A percentile compares a stretch with the other conserved stretches of the same genome.
Conservation (phyloP, 495 filamentous ascomycete species). For the Astrothelium subdiscretum region DNA sequence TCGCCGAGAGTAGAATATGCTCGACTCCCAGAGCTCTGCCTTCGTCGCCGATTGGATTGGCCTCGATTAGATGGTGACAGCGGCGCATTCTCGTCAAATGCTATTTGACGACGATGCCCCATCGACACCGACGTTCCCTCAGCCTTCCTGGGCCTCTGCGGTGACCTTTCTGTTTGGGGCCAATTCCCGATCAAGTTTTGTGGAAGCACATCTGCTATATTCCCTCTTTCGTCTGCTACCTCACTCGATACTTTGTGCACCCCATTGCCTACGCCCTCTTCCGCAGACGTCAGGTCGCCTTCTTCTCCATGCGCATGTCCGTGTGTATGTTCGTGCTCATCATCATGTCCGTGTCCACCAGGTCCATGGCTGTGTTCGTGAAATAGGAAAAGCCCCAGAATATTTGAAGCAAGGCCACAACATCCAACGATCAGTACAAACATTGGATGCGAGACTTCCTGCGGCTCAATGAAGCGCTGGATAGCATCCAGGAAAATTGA, state of each 20-base stretch:
- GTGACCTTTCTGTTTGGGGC: conserved; percentile 17
- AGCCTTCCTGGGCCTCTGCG: conserved; percentile 28
- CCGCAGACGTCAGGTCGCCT: conserved; percentile 31
- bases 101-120: background rate
- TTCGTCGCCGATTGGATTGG: background rate
- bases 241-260: conserved; percentile 30
- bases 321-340: conserved; percentile 30
- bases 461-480: conserved; percentile 78
- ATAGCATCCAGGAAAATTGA: conserved; percentile 93
- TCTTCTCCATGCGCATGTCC: conserved; percentile 35
- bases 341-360: conserved; percentile 41
- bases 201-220: conserved; percentile 39
- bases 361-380: conserved; percentile 91
- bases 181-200: conserved; percentile 20
- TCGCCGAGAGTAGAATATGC: conserved; percentile 35
- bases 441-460: conserved; percentile 67
- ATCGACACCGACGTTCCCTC: conserved; percentile 8
- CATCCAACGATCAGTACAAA: conserved; percentile 56
- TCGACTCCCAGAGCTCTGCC: conserved; percentile 24
- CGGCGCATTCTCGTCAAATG: conserved; percentile 3
- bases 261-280: conserved; percentile 35
- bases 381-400: conserved; percentile 77
- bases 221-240: conserved; percentile 35
- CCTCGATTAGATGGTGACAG: background rate
- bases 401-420: conserved; percentile 76